These are phyloP conservation scores for Lenzites betulinus DNA, from an alignment of 768 basidiomycete species.

Conservation along the genomic window DNA sequence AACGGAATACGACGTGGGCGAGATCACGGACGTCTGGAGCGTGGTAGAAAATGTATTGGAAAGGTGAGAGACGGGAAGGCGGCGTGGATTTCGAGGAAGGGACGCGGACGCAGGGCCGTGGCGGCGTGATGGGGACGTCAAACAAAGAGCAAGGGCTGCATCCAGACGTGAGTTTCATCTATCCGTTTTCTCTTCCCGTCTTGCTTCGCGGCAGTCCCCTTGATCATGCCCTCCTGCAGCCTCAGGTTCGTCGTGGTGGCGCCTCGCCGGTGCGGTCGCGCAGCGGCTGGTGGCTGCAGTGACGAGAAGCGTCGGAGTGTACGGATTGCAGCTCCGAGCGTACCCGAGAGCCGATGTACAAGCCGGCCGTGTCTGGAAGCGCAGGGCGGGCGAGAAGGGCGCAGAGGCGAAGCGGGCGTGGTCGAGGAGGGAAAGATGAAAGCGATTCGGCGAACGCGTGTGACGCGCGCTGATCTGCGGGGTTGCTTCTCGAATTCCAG, in stretches of 20 bases:
- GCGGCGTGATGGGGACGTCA: constrained; percentile 9
- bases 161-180: constrained; percentile 8
- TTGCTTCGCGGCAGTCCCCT: constrained; percentile 6
- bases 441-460: constrained; percentile 2
- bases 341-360: not conserved
- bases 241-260: not conserved
- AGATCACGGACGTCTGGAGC: not conserved
- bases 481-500: constrained; percentile 17
- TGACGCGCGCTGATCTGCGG: constrained; percentile 18
- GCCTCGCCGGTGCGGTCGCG: not conserved
- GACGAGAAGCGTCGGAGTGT: not conserved
- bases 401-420: not conserved
- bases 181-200: constrained; percentile 5
- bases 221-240: not conserved
- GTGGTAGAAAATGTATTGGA: not conserved
- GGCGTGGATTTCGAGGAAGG: not conserved
- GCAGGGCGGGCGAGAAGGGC: not conserved
- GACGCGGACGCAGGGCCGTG: not conserved
- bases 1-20: not conserved
- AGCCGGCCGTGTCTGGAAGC: not conserved
- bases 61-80: not conserved
- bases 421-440: constrained; percentile 19
- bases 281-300: no score
- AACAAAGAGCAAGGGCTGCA: not conserved
- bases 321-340: not conserved